These are phyloP conservation scores for Aechmea fasciata DNA, from an alignment of 176 grass and related monocot genomes.

Conservation along the genomic window DNA sequence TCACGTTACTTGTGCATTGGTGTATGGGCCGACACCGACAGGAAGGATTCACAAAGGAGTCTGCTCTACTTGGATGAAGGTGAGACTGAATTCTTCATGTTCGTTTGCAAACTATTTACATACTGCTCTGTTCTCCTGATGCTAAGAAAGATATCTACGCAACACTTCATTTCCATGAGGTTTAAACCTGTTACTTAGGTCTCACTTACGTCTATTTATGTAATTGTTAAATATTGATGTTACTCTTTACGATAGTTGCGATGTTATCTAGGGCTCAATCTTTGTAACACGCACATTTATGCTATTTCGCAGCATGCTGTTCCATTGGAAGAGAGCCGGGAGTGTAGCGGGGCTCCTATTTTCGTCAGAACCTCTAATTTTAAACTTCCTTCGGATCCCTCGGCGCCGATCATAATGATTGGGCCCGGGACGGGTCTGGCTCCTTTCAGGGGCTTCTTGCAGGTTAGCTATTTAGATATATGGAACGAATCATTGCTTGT, in stretches of 20 bases:
- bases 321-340: slow-evolving; percentile 66
- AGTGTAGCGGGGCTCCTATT: slow-evolving; percentile 94
- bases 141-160: not conserved
- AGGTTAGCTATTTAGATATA: slow-evolving; percentile 43
- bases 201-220: not conserved
- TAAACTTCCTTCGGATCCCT: slow-evolving; percentile 59
- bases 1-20: slow-evolving; percentile 83
- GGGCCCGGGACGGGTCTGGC: slow-evolving; percentile 90
- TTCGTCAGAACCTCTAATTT: slow-evolving; percentile 92
- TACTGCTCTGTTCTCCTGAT: not conserved
- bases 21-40: slow-evolving; percentile 71
- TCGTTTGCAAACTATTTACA: not conserved
- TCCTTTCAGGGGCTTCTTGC: slow-evolving; percentile 94
- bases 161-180: not conserved
- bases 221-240: not conserved
- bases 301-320: slow-evolving; percentile 53
- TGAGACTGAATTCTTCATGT: slow-evolving; percentile 14
- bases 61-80: slow-evolving; percentile 98
- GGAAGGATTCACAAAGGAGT: slow-evolving; percentile 88
- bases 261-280: not conserved
- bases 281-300: not conserved
- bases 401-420: slow-evolving; percentile 91
- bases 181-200: not conserved
- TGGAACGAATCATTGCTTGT: not conserved
- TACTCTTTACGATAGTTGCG: not conserved